Percentiles rank a stretch among this genome's conserved stretches.
Conservation (phyloP, 306 rosid genomes). For the Dryas alaskensis region DNA sequence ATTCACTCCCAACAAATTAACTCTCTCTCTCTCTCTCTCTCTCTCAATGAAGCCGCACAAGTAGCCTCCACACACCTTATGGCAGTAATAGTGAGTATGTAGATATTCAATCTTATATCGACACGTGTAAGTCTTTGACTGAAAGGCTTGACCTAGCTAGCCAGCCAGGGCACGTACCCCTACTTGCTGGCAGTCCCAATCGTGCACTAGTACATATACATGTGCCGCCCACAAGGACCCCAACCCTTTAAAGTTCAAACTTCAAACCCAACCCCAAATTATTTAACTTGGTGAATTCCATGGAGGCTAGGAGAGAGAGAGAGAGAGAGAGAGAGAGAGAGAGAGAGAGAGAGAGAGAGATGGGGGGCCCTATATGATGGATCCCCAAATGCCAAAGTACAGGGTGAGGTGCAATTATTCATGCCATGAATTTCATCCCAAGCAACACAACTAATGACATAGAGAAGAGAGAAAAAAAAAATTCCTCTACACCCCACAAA, state of each 20-base stretch:
- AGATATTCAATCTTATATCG: background rate
- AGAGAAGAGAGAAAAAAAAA: background rate
- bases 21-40: background rate
- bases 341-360: conserved; percentile 23
- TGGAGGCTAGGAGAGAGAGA: background rate
- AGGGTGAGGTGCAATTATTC: conserved; percentile 62
- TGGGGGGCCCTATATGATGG: conserved; percentile 51
- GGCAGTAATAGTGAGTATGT: background rate
- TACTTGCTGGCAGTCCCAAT: conserved; percentile 44
- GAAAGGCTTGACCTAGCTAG: conserved; percentile 26
- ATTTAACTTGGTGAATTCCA: conserved; percentile 35
- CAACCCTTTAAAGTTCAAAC: conserved; percentile 27
- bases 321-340: conserved; percentile 20
- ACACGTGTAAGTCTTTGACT: conserved; percentile 41
- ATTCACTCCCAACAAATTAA: conserved; percentile 27
- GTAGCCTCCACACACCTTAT: conserved; percentile 34
- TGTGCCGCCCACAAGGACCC: conserved; percentile 43
- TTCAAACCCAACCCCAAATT: conserved; percentile 41
- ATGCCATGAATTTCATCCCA: conserved; percentile 57
- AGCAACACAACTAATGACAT: conserved; percentile 1
- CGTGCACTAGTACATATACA: conserved; percentile 37
- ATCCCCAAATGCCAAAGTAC: conserved; percentile 51
- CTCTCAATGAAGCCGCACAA: conserved; percentile 12
- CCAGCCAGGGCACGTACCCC: conserved; percentile 16
- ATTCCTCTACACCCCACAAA: conserved; percentile 15